Percentiles rank a stretch among this genome's conserved stretches.
These are phyloP conservation scores for Taphrina wiesneri DNA, from an alignment of 1,139 yeast genomes.

Conservation along the genomic window DNA sequence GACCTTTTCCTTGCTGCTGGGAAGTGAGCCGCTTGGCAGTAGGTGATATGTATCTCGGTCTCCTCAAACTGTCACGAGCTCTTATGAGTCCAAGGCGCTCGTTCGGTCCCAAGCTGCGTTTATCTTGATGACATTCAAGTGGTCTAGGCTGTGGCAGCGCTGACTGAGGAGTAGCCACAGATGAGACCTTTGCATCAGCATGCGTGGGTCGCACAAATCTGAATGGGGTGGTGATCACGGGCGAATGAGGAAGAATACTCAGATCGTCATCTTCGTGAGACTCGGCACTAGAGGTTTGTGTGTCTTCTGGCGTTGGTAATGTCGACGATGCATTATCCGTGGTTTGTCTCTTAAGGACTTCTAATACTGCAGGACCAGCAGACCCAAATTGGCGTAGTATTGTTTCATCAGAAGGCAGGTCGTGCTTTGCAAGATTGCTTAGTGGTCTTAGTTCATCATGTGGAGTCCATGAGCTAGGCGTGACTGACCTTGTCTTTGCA, in stretches of 20 bases:
- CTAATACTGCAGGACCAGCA: conserved; percentile 23
- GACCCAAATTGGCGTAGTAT: conserved; percentile 23
- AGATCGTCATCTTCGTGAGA: conserved; percentile 11
- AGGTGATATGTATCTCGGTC: neutral
- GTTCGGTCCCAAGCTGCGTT: too few species aligned
- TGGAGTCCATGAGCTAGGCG: neutral
- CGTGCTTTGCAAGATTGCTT: neutral
- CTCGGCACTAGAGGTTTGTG: neutral
- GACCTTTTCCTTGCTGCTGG: too few species aligned
- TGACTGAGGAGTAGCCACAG: neutral
- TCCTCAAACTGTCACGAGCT: neutral
- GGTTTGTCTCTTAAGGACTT: conserved; percentile 16
- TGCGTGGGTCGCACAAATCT: neutral
- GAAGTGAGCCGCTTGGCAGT: too few species aligned
- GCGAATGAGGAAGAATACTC: neutral
- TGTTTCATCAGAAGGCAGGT: conserved; percentile 15
- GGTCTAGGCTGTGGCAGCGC: neutral
- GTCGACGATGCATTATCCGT: neutral
- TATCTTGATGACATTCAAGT: too few species aligned
- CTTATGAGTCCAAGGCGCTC: neutral
- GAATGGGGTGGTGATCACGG: neutral
- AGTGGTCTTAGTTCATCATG: conserved; percentile 6
- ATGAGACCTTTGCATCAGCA: neutral
- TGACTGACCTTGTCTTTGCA: neutral
- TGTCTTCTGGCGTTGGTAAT: neutral